Evolutionary conservation across 495 filamentous ascomycete genomes (phyloP).

Genomic region (Aspergillus kassunensis): DNA sequence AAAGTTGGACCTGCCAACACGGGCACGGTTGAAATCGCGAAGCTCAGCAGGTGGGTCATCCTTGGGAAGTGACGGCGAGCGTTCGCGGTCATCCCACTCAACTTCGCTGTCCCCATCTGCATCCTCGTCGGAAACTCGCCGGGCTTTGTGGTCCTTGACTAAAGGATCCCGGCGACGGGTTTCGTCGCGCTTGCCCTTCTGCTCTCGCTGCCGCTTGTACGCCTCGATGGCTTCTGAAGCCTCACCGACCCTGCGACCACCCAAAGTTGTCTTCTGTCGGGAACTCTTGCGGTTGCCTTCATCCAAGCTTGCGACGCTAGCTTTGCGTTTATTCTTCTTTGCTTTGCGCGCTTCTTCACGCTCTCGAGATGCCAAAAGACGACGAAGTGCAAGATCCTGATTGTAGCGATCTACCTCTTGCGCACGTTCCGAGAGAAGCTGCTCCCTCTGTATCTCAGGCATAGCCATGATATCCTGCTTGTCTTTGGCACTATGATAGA

Average conservation of each 20-base stretch:
- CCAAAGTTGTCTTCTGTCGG: conserved; percentile 72
- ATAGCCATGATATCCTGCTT: conserved; percentile 79
- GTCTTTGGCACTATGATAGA: conserved; percentile 75
- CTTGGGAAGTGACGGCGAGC: conserved; percentile 40
- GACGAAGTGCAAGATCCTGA: conserved; percentile 81
- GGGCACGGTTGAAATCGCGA: conserved; percentile 75
- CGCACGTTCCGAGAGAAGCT: conserved; percentile 83
- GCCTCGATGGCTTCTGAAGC: conserved; percentile 71
- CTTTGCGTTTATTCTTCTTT: conserved; percentile 79
- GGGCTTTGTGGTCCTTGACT: conserved; percentile 50
- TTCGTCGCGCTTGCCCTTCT: conserved; percentile 68
- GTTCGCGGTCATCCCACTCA: conserved; percentile 60
- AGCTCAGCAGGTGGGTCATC: conserved; percentile 64
- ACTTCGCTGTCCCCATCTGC: conserved; percentile 77
- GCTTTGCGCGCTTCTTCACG: conserved; percentile 54
- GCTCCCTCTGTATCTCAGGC: conserved; percentile 86
- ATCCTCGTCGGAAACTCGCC: conserved; percentile 56
- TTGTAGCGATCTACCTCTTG: conserved; percentile 71
- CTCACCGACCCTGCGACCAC: conserved; percentile 75
- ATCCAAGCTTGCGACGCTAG: conserved; percentile 67
- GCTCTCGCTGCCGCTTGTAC: conserved; percentile 78
- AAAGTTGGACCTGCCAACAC: conserved; percentile 77
- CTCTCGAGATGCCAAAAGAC: conserved; percentile 66
- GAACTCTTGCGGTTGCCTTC: conserved; percentile 72
- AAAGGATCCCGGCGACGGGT: conserved; percentile 64